Evolutionary conservation across 305 asterid genomes (phyloP).

Genomic region (Fraxinus dipetala): DNA sequence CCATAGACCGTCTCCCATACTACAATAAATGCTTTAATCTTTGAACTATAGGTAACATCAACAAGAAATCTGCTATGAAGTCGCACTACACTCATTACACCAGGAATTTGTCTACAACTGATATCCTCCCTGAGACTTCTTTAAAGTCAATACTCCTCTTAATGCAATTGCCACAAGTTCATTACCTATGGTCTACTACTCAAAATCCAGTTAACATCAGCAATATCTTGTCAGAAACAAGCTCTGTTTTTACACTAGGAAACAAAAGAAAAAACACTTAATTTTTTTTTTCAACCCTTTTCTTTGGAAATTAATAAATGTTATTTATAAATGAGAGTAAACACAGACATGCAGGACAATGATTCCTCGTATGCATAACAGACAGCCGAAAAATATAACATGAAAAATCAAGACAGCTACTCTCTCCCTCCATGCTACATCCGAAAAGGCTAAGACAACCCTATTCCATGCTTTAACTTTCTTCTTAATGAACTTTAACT

Average conservation of each 20-base stretch:
- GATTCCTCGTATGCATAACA: background rate
- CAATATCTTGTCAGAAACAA: background rate
- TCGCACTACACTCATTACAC: background rate
- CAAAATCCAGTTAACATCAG: background rate
- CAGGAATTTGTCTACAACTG: background rate
- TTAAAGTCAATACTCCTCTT: background rate
- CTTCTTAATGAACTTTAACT: background rate
- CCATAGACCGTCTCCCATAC: background rate
- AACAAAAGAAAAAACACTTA: background rate
- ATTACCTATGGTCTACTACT: background rate
- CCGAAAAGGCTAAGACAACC: background rate
- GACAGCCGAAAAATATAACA: background rate
- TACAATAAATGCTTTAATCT: background rate
- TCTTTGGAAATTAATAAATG: background rate
- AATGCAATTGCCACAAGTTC: background rate
- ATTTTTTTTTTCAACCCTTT: background rate
- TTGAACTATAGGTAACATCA: background rate
- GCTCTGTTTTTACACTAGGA: background rate
- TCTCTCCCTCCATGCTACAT: background rate
- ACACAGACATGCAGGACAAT: background rate
- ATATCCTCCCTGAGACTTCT: background rate
- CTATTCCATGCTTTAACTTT: background rate
- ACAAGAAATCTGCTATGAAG: background rate
- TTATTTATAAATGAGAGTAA: background rate
- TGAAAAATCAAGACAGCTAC: background rate